Percentiles rank a stretch among this genome's conserved stretches.
Conservation (phyloP, 345 rosid species). For the Syzygium aqueum region DNA sequence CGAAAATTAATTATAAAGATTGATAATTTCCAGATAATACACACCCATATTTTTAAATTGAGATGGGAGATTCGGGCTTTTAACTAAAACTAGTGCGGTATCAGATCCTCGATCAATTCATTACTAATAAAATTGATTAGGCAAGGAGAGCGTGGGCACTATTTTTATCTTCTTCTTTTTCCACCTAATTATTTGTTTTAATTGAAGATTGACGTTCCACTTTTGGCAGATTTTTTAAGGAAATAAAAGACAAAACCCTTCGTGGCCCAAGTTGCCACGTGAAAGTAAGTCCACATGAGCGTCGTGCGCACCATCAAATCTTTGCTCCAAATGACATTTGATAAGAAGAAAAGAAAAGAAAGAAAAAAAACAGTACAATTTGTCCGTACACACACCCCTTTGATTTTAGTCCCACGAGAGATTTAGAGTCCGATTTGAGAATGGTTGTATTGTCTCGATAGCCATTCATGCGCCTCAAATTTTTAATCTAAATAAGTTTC, state of each 20-base stretch:
- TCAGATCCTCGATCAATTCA: not conserved
- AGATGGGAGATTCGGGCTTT: not conserved
- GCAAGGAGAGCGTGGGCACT: not conserved
- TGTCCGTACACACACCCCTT: not conserved
- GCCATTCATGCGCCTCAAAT: not conserved
- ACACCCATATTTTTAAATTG: not conserved
- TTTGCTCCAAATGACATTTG: not conserved
- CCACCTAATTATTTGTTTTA: not conserved
- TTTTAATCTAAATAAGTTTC: not conserved
- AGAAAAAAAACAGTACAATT: not conserved
- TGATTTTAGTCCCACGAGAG: not conserved
- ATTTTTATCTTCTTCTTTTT: not conserved
- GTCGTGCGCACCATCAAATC: not conserved
- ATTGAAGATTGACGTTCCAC: not conserved
- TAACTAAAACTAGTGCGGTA: not conserved
- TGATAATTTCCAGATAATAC: not conserved
- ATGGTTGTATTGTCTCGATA: not conserved
- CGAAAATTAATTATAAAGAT: not conserved
- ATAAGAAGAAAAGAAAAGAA: not conserved
- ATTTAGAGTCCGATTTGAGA: not conserved
- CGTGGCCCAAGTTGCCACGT: not conserved
- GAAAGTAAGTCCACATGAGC: not conserved
- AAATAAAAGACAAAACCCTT: not conserved
- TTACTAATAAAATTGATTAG: not conserved
- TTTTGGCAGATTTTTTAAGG: not conserved